These are phyloP conservation scores for Amylostereum chailletii DNA, from an alignment of 1,284 basidiomycete genomes.

Conservation along the genomic window DNA sequence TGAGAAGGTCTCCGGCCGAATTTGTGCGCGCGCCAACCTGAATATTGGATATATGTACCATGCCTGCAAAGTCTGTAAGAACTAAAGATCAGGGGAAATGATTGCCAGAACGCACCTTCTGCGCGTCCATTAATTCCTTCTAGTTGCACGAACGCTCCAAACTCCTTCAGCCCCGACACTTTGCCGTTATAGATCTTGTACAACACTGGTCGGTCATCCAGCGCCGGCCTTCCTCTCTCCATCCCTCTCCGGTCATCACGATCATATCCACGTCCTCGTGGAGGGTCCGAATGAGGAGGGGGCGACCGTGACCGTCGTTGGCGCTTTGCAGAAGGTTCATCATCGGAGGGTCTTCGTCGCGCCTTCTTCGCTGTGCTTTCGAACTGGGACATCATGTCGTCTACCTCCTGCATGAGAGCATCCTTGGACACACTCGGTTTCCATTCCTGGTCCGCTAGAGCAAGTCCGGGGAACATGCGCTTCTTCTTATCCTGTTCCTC, in stretches of 20 bases:
- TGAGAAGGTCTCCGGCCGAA: conserved; percentile 81
- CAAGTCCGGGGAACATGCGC: conserved; percentile 86
- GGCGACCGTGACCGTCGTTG: conserved; percentile 39
- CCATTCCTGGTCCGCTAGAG: conserved; percentile 74
- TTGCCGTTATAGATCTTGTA: conserved; percentile 95
- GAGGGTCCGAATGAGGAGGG: conserved; percentile 23
- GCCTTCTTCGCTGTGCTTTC: conserved; percentile 58
- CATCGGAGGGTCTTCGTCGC: conserved; percentile 36
- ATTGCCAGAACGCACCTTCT: conserved; percentile 59
- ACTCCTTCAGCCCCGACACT: conserved; percentile 85
- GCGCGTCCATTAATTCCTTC: conserved; percentile 81
- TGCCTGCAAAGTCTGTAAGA: conserved; percentile 40
- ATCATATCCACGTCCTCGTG: conserved; percentile 26
- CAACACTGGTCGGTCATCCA: conserved; percentile 81
- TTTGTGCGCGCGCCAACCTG: conserved; percentile 79
- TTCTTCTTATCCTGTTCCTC: conserved; percentile 69
- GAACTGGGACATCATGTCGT: conserved; percentile 79
- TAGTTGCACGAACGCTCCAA: conserved; percentile 88
- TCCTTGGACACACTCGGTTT: conserved; percentile 48
- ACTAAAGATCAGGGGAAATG: too few species aligned
- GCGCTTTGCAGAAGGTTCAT: conserved; percentile 48
- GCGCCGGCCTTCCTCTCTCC: conserved; percentile 23
- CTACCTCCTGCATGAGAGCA: conserved; percentile 70
- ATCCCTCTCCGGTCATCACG: too few species aligned
- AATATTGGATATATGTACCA: conserved; percentile 94